Evolutionary conservation across 257 asterid species (phyloP).

Genomic region (Cinchona pubescens): DNA sequence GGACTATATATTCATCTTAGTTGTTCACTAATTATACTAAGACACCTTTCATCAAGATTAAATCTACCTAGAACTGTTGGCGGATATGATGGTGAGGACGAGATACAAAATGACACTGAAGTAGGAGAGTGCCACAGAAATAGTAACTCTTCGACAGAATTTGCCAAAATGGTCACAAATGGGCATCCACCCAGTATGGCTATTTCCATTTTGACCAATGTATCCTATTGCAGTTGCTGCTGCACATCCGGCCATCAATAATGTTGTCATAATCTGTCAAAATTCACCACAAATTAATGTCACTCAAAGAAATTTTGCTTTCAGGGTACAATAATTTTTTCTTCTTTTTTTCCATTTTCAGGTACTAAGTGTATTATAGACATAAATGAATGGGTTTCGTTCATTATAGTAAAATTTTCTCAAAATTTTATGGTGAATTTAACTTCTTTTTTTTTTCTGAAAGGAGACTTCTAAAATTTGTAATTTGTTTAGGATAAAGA

Average conservation of each 20-base stretch:
- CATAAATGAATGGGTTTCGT: no score
- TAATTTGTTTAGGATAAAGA: no score
- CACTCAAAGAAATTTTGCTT: no score
- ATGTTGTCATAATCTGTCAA: constrained; percentile 34
- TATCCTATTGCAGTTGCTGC: constrained; percentile 62
- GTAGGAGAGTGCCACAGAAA: constrained; percentile 32
- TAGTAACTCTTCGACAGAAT: constrained; percentile 42
- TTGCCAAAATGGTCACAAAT: constrained; percentile 46
- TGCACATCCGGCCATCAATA: constrained; percentile 56
- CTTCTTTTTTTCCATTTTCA: no score
- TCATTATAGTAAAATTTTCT: no score
- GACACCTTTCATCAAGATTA: constrained; percentile 10
- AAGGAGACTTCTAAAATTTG: no score
- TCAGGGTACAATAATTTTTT: no score
- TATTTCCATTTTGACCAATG: constrained; percentile 59
- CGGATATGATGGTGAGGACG: constrained; percentile 41
- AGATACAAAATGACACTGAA: constrained; percentile 30
- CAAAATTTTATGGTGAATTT: no score
- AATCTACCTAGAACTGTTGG: constrained; percentile 38
- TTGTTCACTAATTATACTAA: not conserved
- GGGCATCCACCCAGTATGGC: constrained; percentile 55
- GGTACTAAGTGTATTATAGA: no score
- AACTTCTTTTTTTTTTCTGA: no score
- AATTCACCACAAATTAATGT: not conserved
- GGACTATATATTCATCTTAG: not conserved